phyloP scores from a whole-genome alignment of 495 filamentous ascomycete genomes.

The Penicillium odoratum region DNA sequence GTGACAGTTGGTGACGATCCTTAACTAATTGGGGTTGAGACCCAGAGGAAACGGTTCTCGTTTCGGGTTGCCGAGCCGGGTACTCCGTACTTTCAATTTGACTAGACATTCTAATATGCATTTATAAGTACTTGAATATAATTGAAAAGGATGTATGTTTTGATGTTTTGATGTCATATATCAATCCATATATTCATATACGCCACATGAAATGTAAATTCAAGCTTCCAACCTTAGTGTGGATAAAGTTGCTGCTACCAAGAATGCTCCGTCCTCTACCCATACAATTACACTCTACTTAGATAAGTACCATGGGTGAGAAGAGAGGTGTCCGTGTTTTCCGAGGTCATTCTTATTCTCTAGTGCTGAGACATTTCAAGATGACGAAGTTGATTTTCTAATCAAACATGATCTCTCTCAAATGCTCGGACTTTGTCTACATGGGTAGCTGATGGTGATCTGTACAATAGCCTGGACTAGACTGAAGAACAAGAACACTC shows the following conservation, averaged over 20 bases:
- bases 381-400: too few relatives aligned
- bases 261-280: not conserved
- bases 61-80: constrained; percentile 1
- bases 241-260: constrained; percentile 5
- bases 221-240: constrained; percentile 4
- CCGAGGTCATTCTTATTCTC: not conserved
- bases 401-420: too few relatives aligned
- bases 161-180: not conserved
- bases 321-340: not conserved
- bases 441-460: too few relatives aligned
- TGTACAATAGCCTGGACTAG: too few relatives aligned
- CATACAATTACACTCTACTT: not conserved
- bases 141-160: not conserved
- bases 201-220: not conserved
- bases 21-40: not conserved
- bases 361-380: not conserved
- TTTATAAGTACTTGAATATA: too few relatives aligned
- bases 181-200: not conserved
- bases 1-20: constrained; percentile 2
- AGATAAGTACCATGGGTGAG: not conserved
- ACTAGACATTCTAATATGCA: too few relatives aligned
- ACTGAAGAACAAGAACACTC: not conserved
- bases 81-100: not conserved
- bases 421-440: too few relatives aligned
- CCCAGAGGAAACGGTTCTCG: constrained; percentile 8